A percentile compares a stretch with the other conserved stretches of the same genome.
These are phyloP conservation scores for Lactifluus pinguis DNA, from an alignment of 768 basidiomycete species.

Conservation along the genomic window DNA sequence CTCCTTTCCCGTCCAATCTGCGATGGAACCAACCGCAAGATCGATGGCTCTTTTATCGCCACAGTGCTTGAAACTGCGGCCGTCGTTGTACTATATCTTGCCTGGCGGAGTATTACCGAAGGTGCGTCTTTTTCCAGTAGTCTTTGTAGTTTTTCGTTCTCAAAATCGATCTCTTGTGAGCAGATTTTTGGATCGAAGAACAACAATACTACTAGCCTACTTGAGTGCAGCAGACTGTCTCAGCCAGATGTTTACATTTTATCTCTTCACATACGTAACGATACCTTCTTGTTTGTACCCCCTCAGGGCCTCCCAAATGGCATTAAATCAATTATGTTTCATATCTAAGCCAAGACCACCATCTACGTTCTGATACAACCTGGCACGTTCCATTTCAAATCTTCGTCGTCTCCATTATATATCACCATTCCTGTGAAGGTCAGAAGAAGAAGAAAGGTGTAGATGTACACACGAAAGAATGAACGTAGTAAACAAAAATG, in stretches of 20 bases:
- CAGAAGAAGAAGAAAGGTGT: not conserved
- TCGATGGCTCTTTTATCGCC: slow-evolving; percentile 84
- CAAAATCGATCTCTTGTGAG: not conserved
- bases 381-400: slow-evolving; percentile 1
- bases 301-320: not conserved
- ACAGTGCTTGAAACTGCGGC: slow-evolving; percentile 75
- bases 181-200: slow-evolving; percentile 42
- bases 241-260: not conserved
- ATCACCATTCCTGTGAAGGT: not conserved
- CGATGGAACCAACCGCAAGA: slow-evolving; percentile 47
- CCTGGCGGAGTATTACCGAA: slow-evolving; percentile 89
- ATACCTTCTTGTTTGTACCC: not conserved
- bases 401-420: slow-evolving; percentile 1
- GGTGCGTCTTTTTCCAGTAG: slow-evolving; percentile 35
- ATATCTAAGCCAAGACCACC: too few relatives aligned
- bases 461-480: not conserved
- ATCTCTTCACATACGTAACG: not conserved
- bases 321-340: not conserved
- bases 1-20: slow-evolving; percentile 74
- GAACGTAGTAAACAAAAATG: not conserved
- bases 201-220: slow-evolving; percentile 29
- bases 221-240: not conserved
- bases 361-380: not conserved
- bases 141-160: not conserved
- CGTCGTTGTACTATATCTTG: slow-evolving; percentile 58